These are phyloP conservation scores for Diaporthe sp. DNA, from an alignment of 2,329 filamentous ascomycete species.

Conservation along the genomic window DNA sequence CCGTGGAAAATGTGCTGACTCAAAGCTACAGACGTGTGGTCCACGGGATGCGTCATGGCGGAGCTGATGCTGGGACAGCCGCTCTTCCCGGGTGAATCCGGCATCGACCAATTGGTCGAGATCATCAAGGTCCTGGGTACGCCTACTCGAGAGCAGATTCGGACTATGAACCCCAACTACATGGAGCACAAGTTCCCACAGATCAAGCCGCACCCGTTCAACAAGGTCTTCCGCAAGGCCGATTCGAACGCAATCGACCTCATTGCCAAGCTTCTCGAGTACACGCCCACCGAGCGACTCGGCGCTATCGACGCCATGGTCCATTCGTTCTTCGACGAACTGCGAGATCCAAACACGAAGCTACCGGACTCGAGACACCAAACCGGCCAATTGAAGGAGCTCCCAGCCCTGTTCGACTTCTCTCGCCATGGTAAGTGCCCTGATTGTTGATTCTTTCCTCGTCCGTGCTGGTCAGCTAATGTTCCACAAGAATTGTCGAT, in stretches of 20 bases:
- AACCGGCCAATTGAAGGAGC: constrained; percentile 82
- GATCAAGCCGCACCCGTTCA: constrained; percentile 99
- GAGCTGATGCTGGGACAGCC: constrained; percentile 99
- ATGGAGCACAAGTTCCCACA: constrained; percentile 99
- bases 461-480: constrained; percentile 44
- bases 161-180: constrained; percentile 99
- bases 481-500: constrained; percentile 88
- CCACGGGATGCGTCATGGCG: constrained; percentile 98
- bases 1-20: constrained; percentile 4
- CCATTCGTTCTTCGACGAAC: constrained; percentile 98
- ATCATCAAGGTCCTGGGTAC: constrained; percentile 99
- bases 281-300: constrained; percentile 95
- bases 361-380: constrained; percentile 95
- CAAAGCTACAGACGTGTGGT: constrained; percentile 92
- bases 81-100: constrained; percentile 97
- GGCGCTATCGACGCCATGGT: constrained; percentile 97
- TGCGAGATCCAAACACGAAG: constrained; percentile 90
- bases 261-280: constrained; percentile 93
- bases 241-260: constrained; percentile 93
- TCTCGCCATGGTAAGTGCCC: constrained; percentile 84
- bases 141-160: constrained; percentile 96
- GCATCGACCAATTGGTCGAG: constrained; percentile 97
- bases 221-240: constrained; percentile 98
- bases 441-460: constrained; percentile 16
- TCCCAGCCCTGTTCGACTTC: constrained; percentile 94